Conservation (phyloP, 805 yeast genomes). For the Danielia reshetovae region DNA sequence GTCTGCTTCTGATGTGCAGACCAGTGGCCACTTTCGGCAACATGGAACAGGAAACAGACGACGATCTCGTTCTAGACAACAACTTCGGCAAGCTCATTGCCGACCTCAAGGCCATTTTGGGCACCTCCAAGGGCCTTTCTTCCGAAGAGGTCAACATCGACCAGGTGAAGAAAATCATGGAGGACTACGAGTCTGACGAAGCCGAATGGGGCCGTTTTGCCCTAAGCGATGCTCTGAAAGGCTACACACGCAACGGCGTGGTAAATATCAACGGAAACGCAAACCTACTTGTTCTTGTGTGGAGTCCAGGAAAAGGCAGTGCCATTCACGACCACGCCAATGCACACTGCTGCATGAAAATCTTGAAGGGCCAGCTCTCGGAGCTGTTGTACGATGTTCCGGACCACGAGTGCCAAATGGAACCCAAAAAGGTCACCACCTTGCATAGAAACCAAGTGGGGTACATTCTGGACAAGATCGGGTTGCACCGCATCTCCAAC, state of each 20-base stretch:
- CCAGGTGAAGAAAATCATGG: slow-evolving; percentile 43
- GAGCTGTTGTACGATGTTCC: slow-evolving; percentile 59
- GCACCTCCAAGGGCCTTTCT: slow-evolving; percentile 30
- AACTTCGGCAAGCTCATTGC: slow-evolving; percentile 23
- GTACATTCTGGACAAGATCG: slow-evolving; percentile 63
- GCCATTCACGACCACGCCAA: slow-evolving; percentile 72
- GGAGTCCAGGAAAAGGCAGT: slow-evolving; percentile 65
- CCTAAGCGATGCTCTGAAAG: slow-evolving; percentile 44
- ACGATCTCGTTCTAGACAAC: slow-evolving; percentile 14
- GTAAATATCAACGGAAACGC: slow-evolving; percentile 69
- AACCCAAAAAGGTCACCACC: slow-evolving; percentile 22
- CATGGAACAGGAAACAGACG: slow-evolving; percentile 15
- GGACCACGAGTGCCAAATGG: slow-evolving; percentile 22
- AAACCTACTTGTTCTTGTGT: slow-evolving; percentile 60
- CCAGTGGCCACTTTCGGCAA: slow-evolving; percentile 15
- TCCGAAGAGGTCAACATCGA: slow-evolving; percentile 52
- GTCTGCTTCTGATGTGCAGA: not conserved
- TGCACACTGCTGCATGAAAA: slow-evolving; percentile 74
- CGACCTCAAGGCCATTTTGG: slow-evolving; percentile 24
- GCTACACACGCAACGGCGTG: slow-evolving; percentile 69
- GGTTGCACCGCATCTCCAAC: slow-evolving; percentile 62
- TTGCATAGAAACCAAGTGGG: slow-evolving; percentile 47
- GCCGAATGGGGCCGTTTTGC: slow-evolving; percentile 60
- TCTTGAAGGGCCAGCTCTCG: slow-evolving; percentile 53
- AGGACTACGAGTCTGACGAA: slow-evolving; percentile 43